Conservation (phyloP, 176 grass and related monocot genomes). For the Eleusine indica region DNA sequence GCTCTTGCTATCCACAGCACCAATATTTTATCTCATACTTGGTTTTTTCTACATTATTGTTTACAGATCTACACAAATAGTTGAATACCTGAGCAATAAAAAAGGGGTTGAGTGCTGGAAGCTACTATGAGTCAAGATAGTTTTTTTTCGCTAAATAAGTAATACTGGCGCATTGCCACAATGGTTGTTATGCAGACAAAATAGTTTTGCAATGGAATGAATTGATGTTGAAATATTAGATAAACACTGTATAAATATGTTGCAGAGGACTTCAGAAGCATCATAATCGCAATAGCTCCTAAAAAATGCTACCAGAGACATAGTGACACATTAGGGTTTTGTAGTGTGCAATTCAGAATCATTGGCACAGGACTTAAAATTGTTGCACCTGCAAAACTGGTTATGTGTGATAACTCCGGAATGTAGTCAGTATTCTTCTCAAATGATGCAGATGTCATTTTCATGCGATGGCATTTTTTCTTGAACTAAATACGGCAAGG, state of each 20-base stretch:
- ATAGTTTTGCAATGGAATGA: background rate
- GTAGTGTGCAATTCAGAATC: background rate
- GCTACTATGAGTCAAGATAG: background rate
- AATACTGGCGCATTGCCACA: background rate
- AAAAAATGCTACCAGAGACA: conserved; percentile 11
- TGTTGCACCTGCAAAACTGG: background rate
- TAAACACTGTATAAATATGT: background rate
- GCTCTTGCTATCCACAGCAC: background rate
- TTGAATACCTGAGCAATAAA: background rate
- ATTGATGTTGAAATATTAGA: background rate
- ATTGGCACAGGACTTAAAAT: background rate
- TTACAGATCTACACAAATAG: background rate
- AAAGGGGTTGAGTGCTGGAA: background rate
- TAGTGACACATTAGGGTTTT: background rate
- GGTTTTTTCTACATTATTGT: background rate
- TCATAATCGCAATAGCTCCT: background rate
- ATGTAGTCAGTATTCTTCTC: background rate
- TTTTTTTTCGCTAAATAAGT: background rate
- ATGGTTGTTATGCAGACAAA: background rate
- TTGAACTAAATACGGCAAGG: too few relatives aligned
- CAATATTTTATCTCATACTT: background rate
- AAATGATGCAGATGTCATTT: background rate
- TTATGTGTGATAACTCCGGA: background rate
- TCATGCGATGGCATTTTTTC: background rate
- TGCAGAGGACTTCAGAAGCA: background rate